These are phyloP conservation scores for Aspergillus haitiensis DNA, from an alignment of 495 filamentous ascomycete genomes.

Conservation along the genomic window DNA sequence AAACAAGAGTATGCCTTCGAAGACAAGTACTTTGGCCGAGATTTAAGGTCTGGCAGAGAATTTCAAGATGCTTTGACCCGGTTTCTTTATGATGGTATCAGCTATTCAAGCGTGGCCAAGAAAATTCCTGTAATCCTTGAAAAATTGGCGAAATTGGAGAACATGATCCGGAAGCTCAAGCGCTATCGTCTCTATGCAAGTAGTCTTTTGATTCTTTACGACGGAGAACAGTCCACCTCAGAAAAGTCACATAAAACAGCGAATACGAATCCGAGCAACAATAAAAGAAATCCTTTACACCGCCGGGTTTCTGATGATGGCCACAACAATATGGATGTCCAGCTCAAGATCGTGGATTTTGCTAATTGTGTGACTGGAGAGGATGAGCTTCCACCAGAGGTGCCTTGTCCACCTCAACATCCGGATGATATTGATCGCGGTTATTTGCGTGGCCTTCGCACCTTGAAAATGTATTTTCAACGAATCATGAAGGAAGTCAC, in stretches of 20 bases:
- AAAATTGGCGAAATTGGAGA: conserved; percentile 77
- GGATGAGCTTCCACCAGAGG: conserved; percentile 60
- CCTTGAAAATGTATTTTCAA: conserved; percentile 80
- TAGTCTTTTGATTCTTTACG: conserved; percentile 91
- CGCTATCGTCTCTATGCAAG: conserved; percentile 96
- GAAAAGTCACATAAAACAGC: conserved; percentile 20
- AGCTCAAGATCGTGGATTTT: conserved; percentile 97
- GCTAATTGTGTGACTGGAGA: conserved; percentile 94
- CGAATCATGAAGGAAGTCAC: conserved; percentile 80
- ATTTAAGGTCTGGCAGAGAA: conserved; percentile 82
- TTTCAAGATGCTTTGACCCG: conserved; percentile 86
- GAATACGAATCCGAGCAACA: conserved; percentile 15
- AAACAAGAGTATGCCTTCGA: conserved; percentile 82
- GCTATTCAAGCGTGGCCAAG: conserved; percentile 68
- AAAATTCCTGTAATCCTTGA: conserved; percentile 86
- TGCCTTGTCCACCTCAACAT: conserved; percentile 77
- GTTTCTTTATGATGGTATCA: conserved; percentile 90
- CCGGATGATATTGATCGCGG: conserved; percentile 81
- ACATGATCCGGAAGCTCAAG: conserved; percentile 72
- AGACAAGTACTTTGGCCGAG: conserved; percentile 95
- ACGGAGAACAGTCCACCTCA: conserved; percentile 59
- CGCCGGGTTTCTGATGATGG: conserved; percentile 42
- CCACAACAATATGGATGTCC: conserved; percentile 56
- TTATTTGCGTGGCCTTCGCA: conserved; percentile 82
- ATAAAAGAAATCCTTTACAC: conserved; percentile 25